phyloP scores from a whole-genome alignment of 139 green algal species.

The Nannochloris sp. region DNA sequence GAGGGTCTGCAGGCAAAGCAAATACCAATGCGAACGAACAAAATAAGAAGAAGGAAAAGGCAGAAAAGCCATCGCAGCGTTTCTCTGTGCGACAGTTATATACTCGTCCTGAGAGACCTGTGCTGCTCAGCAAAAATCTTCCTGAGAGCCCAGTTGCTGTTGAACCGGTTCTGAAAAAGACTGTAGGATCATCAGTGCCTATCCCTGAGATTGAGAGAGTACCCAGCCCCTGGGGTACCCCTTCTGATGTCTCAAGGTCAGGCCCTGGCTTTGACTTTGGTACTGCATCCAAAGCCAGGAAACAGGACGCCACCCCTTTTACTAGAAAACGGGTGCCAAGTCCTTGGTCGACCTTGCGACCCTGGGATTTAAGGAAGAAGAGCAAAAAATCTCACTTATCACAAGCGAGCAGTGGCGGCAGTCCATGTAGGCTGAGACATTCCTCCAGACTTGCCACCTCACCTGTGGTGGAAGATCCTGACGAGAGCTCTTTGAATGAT shows the following conservation, averaged over 20 bases:
- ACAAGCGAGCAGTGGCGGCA: not conserved
- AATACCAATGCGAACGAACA: not conserved
- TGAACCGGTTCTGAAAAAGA: not conserved
- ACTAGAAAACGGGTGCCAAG: conserved; percentile 12
- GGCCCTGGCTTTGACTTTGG: not conserved
- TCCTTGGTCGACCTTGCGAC: conserved; percentile 17
- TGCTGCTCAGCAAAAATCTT: conserved; percentile 27
- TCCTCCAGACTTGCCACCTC: too few relatives aligned
- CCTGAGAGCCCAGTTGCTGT: conserved; percentile 7
- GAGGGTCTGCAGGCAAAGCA: not conserved
- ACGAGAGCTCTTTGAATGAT: too few relatives aligned
- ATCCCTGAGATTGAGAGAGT: conserved; percentile 19
- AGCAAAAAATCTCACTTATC: not conserved
- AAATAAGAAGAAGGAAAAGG: not conserved
- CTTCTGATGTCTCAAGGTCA: not conserved
- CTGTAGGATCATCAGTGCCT: conserved; percentile 7
- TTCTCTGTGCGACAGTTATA: conserved; percentile 27
- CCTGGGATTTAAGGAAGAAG: conserved; percentile 16
- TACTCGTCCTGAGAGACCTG: conserved; percentile 12
- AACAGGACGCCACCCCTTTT: not conserved
- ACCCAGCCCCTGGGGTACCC: conserved; percentile 16
- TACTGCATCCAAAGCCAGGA: not conserved
- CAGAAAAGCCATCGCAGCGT: conserved; percentile 9
- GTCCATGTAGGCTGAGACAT: not conserved
- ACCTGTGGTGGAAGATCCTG: too few relatives aligned